Evolutionary conservation across 495 filamentous ascomycete genomes (phyloP).

Genomic region (Penicillium parvum): DNA sequence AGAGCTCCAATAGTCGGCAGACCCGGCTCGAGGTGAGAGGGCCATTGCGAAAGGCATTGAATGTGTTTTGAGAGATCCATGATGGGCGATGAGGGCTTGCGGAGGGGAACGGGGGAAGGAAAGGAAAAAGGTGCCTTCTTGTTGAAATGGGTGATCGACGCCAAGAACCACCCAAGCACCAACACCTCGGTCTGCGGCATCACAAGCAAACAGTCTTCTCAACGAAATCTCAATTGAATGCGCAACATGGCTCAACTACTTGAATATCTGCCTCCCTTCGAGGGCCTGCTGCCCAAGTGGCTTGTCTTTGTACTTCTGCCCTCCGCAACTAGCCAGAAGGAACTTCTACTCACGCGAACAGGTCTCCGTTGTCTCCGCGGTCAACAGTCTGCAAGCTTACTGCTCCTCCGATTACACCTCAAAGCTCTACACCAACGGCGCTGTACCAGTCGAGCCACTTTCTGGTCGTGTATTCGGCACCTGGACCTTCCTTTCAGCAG

Average conservation of each 20-base stretch:
- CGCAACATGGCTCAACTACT: slow-evolving; percentile 31
- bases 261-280: slow-evolving; percentile 48
- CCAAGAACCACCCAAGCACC: slow-evolving; percentile 29
- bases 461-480: slow-evolving; percentile 84
- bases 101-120: slow-evolving; percentile 6
- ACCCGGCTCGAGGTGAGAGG: slow-evolving; percentile 33
- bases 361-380: slow-evolving; percentile 72
- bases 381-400: slow-evolving; percentile 81
- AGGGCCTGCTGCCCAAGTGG: slow-evolving; percentile 63
- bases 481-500: slow-evolving; percentile 73
- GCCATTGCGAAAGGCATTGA: slow-evolving; percentile 34
- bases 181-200: slow-evolving; percentile 23
- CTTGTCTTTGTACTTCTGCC: slow-evolving; percentile 52
- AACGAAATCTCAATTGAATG: neutral
- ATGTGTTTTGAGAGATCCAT: slow-evolving; percentile 40
- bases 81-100: slow-evolving; percentile 2
- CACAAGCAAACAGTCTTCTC: slow-evolving; percentile 6
- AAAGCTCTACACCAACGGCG: slow-evolving; percentile 65
- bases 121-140: slow-evolving; percentile 22
- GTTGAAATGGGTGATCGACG: slow-evolving; percentile 25
- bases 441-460: slow-evolving; percentile 51
- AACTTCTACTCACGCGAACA: slow-evolving; percentile 23
- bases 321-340: neutral
- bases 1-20: slow-evolving; percentile 35
- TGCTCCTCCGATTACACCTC: slow-evolving; percentile 65